These are phyloP conservation scores for Apiospora hydei DNA, from an alignment of 2,329 filamentous ascomycete species.

Conservation along the genomic window DNA sequence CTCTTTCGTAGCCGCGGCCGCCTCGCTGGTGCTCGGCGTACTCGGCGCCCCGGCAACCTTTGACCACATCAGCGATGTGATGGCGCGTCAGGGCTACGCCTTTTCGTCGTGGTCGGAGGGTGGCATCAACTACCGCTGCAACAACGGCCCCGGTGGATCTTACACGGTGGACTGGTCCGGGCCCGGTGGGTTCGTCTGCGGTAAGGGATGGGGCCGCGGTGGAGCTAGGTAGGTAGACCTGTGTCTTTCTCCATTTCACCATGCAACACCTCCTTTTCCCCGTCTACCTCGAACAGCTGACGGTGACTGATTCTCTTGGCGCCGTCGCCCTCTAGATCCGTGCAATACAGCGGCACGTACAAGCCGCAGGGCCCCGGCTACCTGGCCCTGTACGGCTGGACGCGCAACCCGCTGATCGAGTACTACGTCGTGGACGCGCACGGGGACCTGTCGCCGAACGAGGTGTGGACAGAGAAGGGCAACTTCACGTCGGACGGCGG, in stretches of 20 bases:
- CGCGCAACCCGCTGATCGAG: constrained; percentile 51
- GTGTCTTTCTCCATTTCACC: background rate
- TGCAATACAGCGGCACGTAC: constrained; percentile 47
- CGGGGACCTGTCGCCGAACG: constrained; percentile 56
- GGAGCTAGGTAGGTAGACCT: constrained; percentile 50
- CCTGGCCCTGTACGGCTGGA: constrained; percentile 66
- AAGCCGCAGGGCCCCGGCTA: constrained; percentile 51
- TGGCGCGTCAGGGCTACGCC: constrained; percentile 42
- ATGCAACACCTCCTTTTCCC: background rate
- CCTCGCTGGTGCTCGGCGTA: constrained; percentile 35
- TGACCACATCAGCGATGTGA: background rate
- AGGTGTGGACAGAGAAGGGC: constrained; percentile 55
- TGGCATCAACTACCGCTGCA: constrained; percentile 48
- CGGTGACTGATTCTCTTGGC: background rate
- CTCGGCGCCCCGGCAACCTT: background rate
- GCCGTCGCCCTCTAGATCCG: constrained; percentile 33
- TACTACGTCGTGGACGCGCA: constrained; percentile 57
- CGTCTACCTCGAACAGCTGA: too few relatives aligned
- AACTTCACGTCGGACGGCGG: constrained; percentile 59
- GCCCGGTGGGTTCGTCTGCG: constrained; percentile 61
- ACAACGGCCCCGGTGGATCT: constrained; percentile 47
- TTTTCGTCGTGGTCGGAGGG: constrained; percentile 54
- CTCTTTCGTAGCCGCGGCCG: constrained; percentile 23
- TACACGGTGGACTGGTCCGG: constrained; percentile 54
- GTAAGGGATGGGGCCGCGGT: constrained; percentile 66